A percentile compares a stretch with the other conserved stretches of the same genome.
phyloP scores from a whole-genome alignment of 192 early-diverging fungal species.

The Backusella morwellensis region DNA sequence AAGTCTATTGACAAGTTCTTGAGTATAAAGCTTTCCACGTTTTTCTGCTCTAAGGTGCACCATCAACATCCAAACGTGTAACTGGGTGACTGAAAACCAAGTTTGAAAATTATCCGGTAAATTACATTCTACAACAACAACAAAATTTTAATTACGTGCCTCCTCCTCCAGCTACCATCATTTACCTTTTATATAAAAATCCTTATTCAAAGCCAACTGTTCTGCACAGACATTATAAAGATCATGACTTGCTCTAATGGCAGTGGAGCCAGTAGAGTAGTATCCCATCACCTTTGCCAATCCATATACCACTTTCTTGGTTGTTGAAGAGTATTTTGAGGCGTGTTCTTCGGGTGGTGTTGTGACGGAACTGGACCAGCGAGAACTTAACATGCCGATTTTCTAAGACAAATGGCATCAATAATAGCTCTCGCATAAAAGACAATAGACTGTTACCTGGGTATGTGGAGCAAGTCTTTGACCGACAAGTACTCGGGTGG shows the following conservation, averaged over 20 bases:
- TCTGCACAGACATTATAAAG: constrained; percentile 49
- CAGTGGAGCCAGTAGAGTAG: constrained; percentile 49
- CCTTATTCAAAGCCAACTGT: constrained; percentile 44
- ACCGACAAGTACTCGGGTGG: neutral
- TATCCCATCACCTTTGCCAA: constrained; percentile 50
- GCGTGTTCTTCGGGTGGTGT: neutral
- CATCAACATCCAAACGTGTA: constrained; percentile 95
- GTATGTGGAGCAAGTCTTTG: neutral
- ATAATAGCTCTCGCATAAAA: neutral
- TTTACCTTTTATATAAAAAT: constrained; percentile 49
- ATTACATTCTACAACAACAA: constrained; percentile 43
- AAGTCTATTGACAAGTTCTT: constrained; percentile 84
- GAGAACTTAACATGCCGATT: neutral
- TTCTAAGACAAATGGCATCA: neutral
- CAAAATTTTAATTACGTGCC: neutral
- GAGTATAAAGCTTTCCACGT: constrained; percentile 77
- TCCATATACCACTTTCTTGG: constrained; percentile 40
- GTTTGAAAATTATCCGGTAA: constrained; percentile 90
- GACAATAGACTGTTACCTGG: neutral
- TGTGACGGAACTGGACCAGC: neutral
- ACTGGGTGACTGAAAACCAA: constrained; percentile 87
- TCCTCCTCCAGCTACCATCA: neutral
- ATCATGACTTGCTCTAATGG: constrained; percentile 47
- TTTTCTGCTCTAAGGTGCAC: constrained; percentile 74
- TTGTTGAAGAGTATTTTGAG: constrained; percentile 31